Base-by-base conservation (phyloP, 148 eudicot genomes). In the Rhododendron griersonianum region DNA sequence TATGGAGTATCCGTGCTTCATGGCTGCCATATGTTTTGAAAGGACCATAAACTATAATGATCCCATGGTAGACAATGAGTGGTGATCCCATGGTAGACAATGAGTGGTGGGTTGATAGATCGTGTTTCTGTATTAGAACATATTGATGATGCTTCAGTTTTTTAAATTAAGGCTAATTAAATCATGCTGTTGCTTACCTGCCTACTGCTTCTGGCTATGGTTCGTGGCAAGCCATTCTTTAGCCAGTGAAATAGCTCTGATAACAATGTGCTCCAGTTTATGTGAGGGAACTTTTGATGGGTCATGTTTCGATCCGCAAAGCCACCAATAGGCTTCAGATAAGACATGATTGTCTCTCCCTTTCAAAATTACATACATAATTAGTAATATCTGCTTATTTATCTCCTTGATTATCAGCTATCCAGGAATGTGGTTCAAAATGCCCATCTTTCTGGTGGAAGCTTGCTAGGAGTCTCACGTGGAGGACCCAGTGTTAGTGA, bases 381-480 rank as follows among this genome's bases (percentile, higher is more conserved):
- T 35, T 7, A 73, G 69, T 85, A 14, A 86, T 87, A 55, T 73
- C 33, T 59, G 37, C 41, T 48, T 28, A 81, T 63, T 15, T 5
- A 14, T 71, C 53, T 82, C 11, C 25, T 82, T 85, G 73, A 15
- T 82, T 41, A 21, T 78, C 91, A 97, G 99, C 91, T 97, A 59
- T 91, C 98, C 23, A 88, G 99, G 91, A 94, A 92, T 88, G 98
- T 94, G 78, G 98, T 97, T 86, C 98, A 97, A 89, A 97, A 97
- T 90, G 87, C 95, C 79, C 99, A 97, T 88, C 95, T 97, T 35
- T 95, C 99, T 79, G 99, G 99, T 63, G 99, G 99, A 39, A 97
- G 99, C 91, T 93, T 95, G 87, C 88, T 97, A 85, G 99, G 99
- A 84, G 99, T 97, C 84, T 97, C 99, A 25, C 98, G 99, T 71